These are phyloP conservation scores for Cucurbitaria berberidis DNA, from an alignment of 2,329 filamentous ascomycete species.

Conservation along the genomic window DNA sequence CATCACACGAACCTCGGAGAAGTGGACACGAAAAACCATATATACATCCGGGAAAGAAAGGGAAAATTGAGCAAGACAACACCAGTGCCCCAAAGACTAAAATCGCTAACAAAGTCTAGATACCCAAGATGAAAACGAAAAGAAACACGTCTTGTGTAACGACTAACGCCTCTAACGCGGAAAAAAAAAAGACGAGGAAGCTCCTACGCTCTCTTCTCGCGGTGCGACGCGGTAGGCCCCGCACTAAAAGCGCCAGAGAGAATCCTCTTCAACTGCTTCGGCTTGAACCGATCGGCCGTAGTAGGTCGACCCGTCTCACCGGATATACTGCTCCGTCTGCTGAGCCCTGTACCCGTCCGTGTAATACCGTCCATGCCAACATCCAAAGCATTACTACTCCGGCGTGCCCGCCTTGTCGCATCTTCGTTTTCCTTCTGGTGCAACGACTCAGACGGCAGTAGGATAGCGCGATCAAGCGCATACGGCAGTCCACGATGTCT, in stretches of 20 bases:
- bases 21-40: too few species aligned
- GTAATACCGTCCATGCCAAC: constrained; percentile 16
- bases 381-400: constrained; percentile 28
- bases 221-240: constrained; percentile 18
- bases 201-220: constrained; percentile 13
- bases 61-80: too few species aligned
- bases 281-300: constrained; percentile 18
- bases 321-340: constrained; percentile 22
- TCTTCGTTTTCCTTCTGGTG: constrained; percentile 65
- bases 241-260: constrained; percentile 32
- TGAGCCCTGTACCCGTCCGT: constrained; percentile 28
- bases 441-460: constrained; percentile 70
- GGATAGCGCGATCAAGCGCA: constrained; percentile 71
- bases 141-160: too few species aligned
- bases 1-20: too few species aligned
- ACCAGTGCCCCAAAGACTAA: too few species aligned
- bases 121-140: too few species aligned
- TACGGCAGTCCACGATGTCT: constrained; percentile 70
- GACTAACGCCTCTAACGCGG: too few species aligned
- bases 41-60: too few species aligned
- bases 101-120: too few species aligned
- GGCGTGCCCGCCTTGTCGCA: constrained; percentile 51
- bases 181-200: too few species aligned
- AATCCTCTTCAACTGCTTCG: constrained; percentile 27
- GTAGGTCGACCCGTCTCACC: constrained; percentile 6